Conservation (phyloP, 257 asterid species). For the Capsicum rhomboideum region DNA sequence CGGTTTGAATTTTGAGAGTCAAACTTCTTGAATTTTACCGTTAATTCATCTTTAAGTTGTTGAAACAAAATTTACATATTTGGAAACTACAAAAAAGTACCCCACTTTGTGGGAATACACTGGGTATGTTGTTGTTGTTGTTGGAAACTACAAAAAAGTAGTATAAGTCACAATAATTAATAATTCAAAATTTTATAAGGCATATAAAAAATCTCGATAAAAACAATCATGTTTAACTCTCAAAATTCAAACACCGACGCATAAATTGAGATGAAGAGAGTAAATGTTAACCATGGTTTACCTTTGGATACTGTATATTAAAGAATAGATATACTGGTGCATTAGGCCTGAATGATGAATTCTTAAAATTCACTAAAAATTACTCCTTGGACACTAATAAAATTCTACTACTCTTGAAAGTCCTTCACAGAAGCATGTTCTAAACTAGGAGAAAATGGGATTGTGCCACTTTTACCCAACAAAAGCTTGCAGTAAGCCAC, state of each 20-base stretch:
- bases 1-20: no score
- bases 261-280: rapidly evolving
- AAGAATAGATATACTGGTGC: no score
- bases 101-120: no score
- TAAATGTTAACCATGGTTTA: not conserved
- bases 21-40: no score
- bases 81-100: not conserved
- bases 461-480: not conserved
- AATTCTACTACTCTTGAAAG: not conserved
- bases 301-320: no score
- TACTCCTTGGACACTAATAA: not conserved
- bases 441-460: not conserved
- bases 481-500: not conserved
- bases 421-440: no score
- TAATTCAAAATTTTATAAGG: not conserved
- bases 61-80: not conserved
- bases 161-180: not conserved
- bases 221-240: not conserved
- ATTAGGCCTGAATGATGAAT: not conserved
- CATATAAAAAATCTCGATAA: rapidly evolving
- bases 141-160: no score
- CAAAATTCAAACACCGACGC: not conserved
- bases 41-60: no score
- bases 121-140: no score
- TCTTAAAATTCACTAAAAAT: not conserved